Percentiles rank a stretch among this genome's conserved stretches.
These are phyloP conservation scores for Pseudocercospora pini-densiflorae DNA, from an alignment of 2,329 filamentous ascomycete species.

Conservation along the genomic window DNA sequence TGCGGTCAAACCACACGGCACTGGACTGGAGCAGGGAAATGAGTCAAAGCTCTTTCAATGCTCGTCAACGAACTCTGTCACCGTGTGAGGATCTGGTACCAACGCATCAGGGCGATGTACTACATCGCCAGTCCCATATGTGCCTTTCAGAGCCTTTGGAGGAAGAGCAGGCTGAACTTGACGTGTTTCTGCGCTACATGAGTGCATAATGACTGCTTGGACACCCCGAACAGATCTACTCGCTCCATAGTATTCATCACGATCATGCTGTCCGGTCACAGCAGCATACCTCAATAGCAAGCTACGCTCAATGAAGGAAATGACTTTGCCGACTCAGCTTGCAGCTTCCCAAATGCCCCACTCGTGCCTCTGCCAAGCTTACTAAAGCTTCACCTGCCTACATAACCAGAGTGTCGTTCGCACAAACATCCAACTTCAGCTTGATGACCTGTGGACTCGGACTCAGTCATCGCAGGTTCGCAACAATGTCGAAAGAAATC, in stretches of 20 bases:
- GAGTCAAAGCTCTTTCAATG: background rate
- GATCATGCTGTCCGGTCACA: background rate
- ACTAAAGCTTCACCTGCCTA: background rate
- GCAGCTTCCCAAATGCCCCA: background rate
- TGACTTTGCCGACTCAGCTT: background rate
- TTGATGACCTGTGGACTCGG: background rate
- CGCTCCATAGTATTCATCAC: background rate
- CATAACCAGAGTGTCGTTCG: background rate
- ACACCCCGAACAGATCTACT: background rate
- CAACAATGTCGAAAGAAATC: conserved; percentile 43
- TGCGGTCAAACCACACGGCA: background rate
- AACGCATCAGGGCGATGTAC: background rate
- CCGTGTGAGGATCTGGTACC: background rate
- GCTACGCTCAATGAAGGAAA: conserved; percentile 3
- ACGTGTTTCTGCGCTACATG: background rate
- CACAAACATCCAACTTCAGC: background rate
- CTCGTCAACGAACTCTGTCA: background rate
- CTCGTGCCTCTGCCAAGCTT: conserved; percentile 6
- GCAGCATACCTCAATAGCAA: background rate
- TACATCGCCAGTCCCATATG: background rate
- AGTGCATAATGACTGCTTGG: background rate
- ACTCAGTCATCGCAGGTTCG: background rate
- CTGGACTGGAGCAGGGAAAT: background rate
- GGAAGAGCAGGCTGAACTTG: background rate
- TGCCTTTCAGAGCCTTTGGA: background rate